Evolutionary conservation across 164 flowering plant species (phyloP).

Genomic region (Nelumbo lutea): DNA sequence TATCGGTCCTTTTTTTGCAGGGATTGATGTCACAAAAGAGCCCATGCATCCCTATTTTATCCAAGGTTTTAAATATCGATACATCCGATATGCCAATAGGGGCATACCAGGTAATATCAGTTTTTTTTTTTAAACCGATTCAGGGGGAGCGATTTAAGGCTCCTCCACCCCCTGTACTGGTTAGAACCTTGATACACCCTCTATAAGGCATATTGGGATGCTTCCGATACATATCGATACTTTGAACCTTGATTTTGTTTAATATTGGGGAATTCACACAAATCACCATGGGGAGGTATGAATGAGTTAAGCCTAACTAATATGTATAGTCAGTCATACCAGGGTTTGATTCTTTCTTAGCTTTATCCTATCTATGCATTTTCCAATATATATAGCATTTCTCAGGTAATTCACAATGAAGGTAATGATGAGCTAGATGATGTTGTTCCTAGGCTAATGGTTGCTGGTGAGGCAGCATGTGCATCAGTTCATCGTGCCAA

Average conservation of each 20-base stretch:
- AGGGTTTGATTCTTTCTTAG: neutral
- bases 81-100: no score
- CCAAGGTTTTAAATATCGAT: slow-evolving; percentile 72
- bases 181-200: no score
- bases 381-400: neutral
- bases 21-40: slow-evolving; percentile 97
- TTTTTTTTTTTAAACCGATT: no score
- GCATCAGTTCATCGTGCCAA: slow-evolving; percentile 88
- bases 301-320: neutral
- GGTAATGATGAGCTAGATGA: slow-evolving; percentile 75
- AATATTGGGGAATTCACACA: slow-evolving; percentile 98
- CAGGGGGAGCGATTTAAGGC: no score
- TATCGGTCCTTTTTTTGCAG: slow-evolving; percentile 56
- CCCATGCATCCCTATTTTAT: slow-evolving; percentile 85
- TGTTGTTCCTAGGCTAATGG: slow-evolving; percentile 90
- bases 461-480: slow-evolving; percentile 73
- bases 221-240: no score
- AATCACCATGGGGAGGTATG: slow-evolving; percentile 94
- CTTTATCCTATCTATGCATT: neutral
- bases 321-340: neutral
- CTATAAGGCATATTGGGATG: no score
- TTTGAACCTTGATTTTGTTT: neutral
- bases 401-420: slow-evolving; percentile 70
- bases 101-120: no score
- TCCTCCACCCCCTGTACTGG: no score